Percentiles rank a stretch among this genome's conserved stretches.
Conservation (phyloP, 371 early-diverging fungal species). For the Sporodiniella umbellata region DNA sequence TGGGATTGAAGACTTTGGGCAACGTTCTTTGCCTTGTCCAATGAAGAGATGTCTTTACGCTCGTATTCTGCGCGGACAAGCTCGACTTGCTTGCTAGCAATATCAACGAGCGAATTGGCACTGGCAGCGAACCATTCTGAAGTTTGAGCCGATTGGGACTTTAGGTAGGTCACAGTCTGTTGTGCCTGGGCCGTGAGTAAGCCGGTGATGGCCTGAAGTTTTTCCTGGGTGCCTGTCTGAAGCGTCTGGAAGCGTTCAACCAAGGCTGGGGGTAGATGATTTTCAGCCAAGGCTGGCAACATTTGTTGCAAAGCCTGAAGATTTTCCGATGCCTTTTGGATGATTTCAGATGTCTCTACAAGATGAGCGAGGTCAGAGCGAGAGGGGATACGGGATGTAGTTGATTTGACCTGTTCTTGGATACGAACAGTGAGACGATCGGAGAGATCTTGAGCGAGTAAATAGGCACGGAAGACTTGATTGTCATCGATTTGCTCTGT, state of each 20-base stretch:
- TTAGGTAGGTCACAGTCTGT: slow-evolving; percentile 38
- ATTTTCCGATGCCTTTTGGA: slow-evolving; percentile 28
- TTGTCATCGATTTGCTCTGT: slow-evolving; percentile 39
- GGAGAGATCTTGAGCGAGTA: slow-evolving; percentile 28
- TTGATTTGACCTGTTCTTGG: slow-evolving; percentile 21
- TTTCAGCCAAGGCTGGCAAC: slow-evolving; percentile 26
- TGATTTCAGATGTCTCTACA: slow-evolving; percentile 22
- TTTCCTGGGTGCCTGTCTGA: slow-evolving; percentile 20
- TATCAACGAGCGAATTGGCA: slow-evolving; percentile 45
- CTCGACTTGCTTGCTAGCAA: slow-evolving; percentile 50
- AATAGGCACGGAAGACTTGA: slow-evolving; percentile 41
- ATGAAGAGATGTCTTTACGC: slow-evolving; percentile 44
- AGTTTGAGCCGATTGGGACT: slow-evolving; percentile 36
- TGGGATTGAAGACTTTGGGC: slow-evolving; percentile 51
- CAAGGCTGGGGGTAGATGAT: slow-evolving; percentile 29
- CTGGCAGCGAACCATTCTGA: slow-evolving; percentile 54
- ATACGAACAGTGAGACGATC: slow-evolving; percentile 34
- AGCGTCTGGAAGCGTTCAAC: slow-evolving; percentile 14
- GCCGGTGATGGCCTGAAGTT: slow-evolving; percentile 20
- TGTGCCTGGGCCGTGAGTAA: slow-evolving; percentile 24
- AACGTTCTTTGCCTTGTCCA: slow-evolving; percentile 59
- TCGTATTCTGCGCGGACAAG: slow-evolving; percentile 45
- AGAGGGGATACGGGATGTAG: slow-evolving; percentile 25
- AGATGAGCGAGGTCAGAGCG: slow-evolving; percentile 31
- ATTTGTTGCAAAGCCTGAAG: slow-evolving; percentile 35